A percentile compares a stretch with the other conserved stretches of the same genome.
Conservation (phyloP, 106 monocot genomes). For the Apostasia ramifera region DNA sequence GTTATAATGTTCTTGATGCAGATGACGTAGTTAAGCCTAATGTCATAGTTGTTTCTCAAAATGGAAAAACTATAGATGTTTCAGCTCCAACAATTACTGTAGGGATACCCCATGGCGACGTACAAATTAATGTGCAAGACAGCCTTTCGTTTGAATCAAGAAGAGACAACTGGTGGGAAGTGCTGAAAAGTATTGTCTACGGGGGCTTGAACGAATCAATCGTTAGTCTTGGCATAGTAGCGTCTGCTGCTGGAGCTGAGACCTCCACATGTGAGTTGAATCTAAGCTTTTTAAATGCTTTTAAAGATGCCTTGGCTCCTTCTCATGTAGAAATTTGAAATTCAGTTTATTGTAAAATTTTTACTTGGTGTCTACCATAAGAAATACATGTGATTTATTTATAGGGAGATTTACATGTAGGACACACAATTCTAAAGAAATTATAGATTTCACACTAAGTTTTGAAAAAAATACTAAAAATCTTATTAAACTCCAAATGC, state of each 20-base stretch:
- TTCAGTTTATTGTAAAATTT: too few relatives aligned
- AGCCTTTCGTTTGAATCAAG: neutral
- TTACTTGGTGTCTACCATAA: too few relatives aligned
- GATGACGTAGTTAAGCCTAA: slow-evolving; percentile 3
- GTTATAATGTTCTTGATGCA: neutral
- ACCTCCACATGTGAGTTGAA: slow-evolving; percentile 59
- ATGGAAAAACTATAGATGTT: neutral
- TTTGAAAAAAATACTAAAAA: too few relatives aligned
- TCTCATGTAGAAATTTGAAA: too few relatives aligned
- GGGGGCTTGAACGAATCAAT: slow-evolving; percentile 83
- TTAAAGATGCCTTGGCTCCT: too few relatives aligned
- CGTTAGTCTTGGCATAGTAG: slow-evolving; percentile 59
- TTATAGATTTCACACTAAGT: too few relatives aligned
- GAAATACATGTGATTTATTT: too few relatives aligned
- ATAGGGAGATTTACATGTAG: too few relatives aligned
- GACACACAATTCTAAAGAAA: too few relatives aligned
- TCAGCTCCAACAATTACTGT: neutral
- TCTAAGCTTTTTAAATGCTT: too few relatives aligned
- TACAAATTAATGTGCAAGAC: slow-evolving; percentile 11
- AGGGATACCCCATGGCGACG: neutral
- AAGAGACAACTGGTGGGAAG: slow-evolving; percentile 44
- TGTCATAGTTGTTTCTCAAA: slow-evolving; percentile 5
- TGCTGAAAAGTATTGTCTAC: slow-evolving; percentile 82
- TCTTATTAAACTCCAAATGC: too few relatives aligned
- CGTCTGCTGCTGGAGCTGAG: slow-evolving; percentile 67